phyloP scores from a whole-genome alignment of 176 grass and related monocot species.

The Neostapfia colusana region DNA sequence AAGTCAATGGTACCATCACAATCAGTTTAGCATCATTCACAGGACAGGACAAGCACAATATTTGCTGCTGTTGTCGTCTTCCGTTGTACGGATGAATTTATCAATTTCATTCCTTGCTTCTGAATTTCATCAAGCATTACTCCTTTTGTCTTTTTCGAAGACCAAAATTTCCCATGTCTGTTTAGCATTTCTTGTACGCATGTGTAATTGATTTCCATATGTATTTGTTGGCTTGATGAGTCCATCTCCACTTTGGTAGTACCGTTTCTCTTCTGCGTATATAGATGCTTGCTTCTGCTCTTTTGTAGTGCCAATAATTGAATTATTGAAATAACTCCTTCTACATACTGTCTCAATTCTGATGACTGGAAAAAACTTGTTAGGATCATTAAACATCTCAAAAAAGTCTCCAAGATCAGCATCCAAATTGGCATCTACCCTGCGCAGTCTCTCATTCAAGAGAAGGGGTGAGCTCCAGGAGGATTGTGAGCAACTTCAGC shows the following conservation, averaged over 20 bases:
- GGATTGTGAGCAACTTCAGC: conserved; percentile 58
- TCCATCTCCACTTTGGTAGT: not conserved
- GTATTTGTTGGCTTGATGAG: not conserved
- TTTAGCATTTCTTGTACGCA: conserved; percentile 14
- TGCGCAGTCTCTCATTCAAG: conserved; percentile 88
- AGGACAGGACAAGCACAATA: not conserved
- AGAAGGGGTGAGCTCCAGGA: conserved; percentile 53
- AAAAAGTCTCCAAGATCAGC: conserved; percentile 74
- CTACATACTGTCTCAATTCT: conserved; percentile 11
- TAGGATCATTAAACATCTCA: conserved; percentile 49
- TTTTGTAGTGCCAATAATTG: conserved; percentile 2
- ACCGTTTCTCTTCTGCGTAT: conserved; percentile 6
- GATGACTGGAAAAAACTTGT: conserved; percentile 31
- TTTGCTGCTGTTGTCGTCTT: not conserved
- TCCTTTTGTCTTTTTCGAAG: not conserved
- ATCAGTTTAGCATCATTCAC: not conserved
- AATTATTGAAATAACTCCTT: not conserved
- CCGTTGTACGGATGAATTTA: not conserved
- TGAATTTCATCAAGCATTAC: not conserved
- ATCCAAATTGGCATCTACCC: conserved; percentile 64
- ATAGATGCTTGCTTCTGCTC: conserved; percentile 14
- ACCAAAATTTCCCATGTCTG: not conserved
- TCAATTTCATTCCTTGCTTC: not conserved
- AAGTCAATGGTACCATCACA: not conserved
- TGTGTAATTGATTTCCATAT: not conserved